Evolutionary conservation across 139 green algal genomes (phyloP), one percentile per base, ranked within the genome.

Genomic region (Trebouxia sp.): DNA sequence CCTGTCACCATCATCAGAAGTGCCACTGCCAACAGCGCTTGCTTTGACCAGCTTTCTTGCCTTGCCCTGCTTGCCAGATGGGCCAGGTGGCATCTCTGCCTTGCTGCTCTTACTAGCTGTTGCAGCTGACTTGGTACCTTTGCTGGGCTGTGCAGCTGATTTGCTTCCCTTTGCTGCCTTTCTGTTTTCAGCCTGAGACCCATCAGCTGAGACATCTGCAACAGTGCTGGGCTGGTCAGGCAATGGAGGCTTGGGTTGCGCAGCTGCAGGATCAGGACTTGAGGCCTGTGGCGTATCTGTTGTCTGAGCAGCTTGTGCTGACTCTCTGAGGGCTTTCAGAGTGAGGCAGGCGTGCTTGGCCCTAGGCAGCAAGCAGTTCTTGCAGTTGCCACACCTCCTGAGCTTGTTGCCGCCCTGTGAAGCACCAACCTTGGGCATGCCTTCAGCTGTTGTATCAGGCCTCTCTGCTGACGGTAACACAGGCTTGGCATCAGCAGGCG

Each of bases 311-410:
- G 62, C 32, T 3, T 45, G 32, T 39, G 58, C 58, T 3, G 42
- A 35, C 11, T 72, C 62, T 26, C 62, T 72, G 62, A 45, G 15
- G 6, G 35, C 62, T 22, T 37, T 72, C 12, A 45, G 12, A 7
- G 43, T 14, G 28, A 72, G 62, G 62, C 62, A 72, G 32, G 32
- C 62, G 20, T 72, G 35, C 32, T 72, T 43, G 32, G 11, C 14
- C 37, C 20, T 14, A 22, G 37, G 37, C 26, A 12, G 32, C 62
- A 72, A 30, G 62, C 62, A 72, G 35, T 42, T 72, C 32, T 72
- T 72, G 62, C 62, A 72, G 32, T 12, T 72, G 62, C 62, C 62
- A 30, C 62, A 72, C 12, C 62, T 12, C 32, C 43, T 72, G 32
- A 72, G 9, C 62, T 67, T 14, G 15, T n/a, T n/a, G n/a, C n/a